These are phyloP conservation scores for Rhodotorula sp. DNA, from an alignment of 1,284 basidiomycete genomes.

Conservation along the genomic window DNA sequence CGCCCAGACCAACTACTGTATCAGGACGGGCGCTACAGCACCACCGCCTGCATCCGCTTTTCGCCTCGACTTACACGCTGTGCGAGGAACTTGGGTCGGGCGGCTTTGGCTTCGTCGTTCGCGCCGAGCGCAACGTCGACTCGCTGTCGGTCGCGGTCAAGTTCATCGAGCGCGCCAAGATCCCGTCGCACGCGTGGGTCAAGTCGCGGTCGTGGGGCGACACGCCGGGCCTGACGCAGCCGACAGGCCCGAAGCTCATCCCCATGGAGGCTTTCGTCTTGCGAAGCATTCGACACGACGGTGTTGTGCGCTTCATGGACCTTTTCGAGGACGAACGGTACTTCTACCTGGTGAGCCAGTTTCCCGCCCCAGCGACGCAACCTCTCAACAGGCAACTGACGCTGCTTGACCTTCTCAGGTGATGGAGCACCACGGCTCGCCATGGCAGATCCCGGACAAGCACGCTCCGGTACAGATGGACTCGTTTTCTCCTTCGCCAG, in stretches of 20 bases:
- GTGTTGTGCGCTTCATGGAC: constrained; percentile 78
- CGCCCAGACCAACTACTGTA: constrained; percentile 14
- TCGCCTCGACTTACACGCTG: constrained; percentile 67
- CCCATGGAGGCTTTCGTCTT: constrained; percentile 81
- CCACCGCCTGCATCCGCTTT: constrained; percentile 67
- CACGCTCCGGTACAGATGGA: not conserved
- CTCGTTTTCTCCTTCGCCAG: constrained; percentile 13
- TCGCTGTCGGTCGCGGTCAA: constrained; percentile 83
- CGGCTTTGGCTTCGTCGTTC: constrained; percentile 82
- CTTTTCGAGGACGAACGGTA: constrained; percentile 78
- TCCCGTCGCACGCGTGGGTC: constrained; percentile 36
- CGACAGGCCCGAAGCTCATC: constrained; percentile 52
- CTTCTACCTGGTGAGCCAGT: constrained; percentile 73
- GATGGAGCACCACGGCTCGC: constrained; percentile 86
- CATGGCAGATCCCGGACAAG: constrained; percentile 60
- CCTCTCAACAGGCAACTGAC: not conserved
- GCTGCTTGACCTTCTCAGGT: constrained; percentile 59
- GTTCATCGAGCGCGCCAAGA: constrained; percentile 71
- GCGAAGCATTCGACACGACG: constrained; percentile 70
- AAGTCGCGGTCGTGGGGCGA: constrained; percentile 34
- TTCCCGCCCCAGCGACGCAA: not conserved
- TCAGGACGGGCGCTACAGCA: constrained; percentile 43
- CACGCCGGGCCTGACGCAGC: constrained; percentile 28
- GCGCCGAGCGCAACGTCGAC: constrained; percentile 47
- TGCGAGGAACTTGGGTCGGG: constrained; percentile 76